Base-by-base conservation (phyloP, 371 early-diverging fungal species). In the Funneliformis caledonium region DNA sequence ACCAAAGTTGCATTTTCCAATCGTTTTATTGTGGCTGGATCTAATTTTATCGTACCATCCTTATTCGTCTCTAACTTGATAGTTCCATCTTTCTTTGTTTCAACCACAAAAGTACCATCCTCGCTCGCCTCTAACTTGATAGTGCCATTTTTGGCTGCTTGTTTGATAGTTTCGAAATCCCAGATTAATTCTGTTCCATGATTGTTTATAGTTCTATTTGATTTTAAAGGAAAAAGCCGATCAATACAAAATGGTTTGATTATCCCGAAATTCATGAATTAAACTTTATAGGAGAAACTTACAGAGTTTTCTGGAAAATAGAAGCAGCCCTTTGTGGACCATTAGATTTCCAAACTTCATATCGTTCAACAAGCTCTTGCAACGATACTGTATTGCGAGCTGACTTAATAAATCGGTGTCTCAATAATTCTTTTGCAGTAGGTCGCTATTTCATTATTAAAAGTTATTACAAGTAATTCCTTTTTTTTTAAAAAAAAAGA, bases 321-420 rank as follows among this genome's bases (percentile, higher is more conserved):
- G 93, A 90, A 33, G 88, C 89, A 2, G 89, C 91, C 37, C 88
- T 87, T 67, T 88, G 87, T 33, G 88, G 86, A 0, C 91, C 89
- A 43, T 88, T 85, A 48, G 86, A 83, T 48, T 87, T 87, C 93
- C 93, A 96, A 70, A 89, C 87, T 81, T 95, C 93, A 83, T 96
- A 93, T 72, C 93, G 87, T 81, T 95, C 93, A 72, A 96, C 93
- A 14, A 97, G 85, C 62, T 97, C 97, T n/a, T 93, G 93, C 80
- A 97, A 83, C 70, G 93, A 91, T 5, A 89, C 87, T 6, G 92
- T 90, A 78, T 93, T 94, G 82, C 93, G 94, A 22, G 94, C 93
- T 65, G 86, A 88, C 78, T 92, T 92, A 79, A 98, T 93, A 81
- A 98, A 97, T 72, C 92, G 90, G 85, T 98, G 98, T 83, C 95